phyloP scores from a whole-genome alignment of 1,284 basidiomycete genomes.

The Pascua sp. region DNA sequence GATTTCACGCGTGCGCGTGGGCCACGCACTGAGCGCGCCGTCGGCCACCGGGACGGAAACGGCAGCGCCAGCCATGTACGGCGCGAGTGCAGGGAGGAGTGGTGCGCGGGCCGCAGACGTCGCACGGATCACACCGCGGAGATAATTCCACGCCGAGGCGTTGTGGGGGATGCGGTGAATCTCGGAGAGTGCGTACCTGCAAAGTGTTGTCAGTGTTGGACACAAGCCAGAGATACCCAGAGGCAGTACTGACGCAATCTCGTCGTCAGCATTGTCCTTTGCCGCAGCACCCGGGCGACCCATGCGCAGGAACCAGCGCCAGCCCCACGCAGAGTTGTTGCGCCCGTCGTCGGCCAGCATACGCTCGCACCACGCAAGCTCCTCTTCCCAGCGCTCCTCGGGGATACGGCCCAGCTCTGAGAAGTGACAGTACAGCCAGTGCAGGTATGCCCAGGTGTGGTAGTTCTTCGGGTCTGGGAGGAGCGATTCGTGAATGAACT shows the following conservation, averaged over 20 bases:
- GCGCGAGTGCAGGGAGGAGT: slow-evolving; percentile 61
- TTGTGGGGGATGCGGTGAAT: slow-evolving; percentile 88
- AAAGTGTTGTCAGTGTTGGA: slow-evolving; percentile 22
- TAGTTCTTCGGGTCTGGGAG: slow-evolving; percentile 84
- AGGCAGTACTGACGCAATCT: slow-evolving; percentile 56
- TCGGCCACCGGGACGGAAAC: slow-evolving; percentile 24
- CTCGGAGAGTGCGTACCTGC: slow-evolving; percentile 62
- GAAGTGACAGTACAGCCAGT: slow-evolving; percentile 84
- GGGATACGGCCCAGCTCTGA: slow-evolving; percentile 39
- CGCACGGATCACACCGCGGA: slow-evolving; percentile 58
- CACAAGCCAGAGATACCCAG: slow-evolving; percentile 55
- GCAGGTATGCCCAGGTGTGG: slow-evolving; percentile 91
- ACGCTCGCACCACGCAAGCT: slow-evolving; percentile 70
- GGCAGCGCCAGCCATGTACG: slow-evolving; percentile 55
- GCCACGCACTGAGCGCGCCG: slow-evolving; percentile 26
- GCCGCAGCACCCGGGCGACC: slow-evolving; percentile 56
- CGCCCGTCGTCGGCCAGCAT: slow-evolving; percentile 75
- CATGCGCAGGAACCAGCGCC: slow-evolving; percentile 85
- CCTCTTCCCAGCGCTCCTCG: slow-evolving; percentile 69
- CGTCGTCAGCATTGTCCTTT: slow-evolving; percentile 39
- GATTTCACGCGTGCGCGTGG: slow-evolving; percentile 53
- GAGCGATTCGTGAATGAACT: slow-evolving; percentile 70
- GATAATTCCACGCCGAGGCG: slow-evolving; percentile 88
- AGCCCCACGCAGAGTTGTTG: slow-evolving; percentile 98
- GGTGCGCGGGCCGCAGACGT: slow-evolving; percentile 54